Base-by-base conservation (phyloP, 1,284 basidiomycete species). In the Heterobasidion occidentale region DNA sequence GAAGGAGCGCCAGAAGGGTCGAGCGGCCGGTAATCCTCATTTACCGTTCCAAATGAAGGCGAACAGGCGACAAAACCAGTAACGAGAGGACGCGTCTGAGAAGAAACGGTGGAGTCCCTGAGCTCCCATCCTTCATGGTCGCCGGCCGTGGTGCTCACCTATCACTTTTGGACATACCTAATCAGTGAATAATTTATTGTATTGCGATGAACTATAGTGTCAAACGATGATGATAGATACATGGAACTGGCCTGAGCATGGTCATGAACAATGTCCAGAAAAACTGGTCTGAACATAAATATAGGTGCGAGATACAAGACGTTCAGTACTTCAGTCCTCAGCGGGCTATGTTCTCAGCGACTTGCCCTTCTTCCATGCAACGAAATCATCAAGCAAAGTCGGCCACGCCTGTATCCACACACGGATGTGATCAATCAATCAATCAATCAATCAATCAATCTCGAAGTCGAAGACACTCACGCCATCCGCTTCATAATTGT, bases 311-410 rank as follows among this genome's bases (percentile, higher is more conserved):
- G 12, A 17, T 19, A 11, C 46, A 33, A 36, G 14, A 17, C 9
- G 34, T 51, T 35, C 17, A 38, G 12, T 19, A 15, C 27, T 51
- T 35, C 17, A 38, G 12, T 19, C 34, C 27, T 36, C 50, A 45
- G 56, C 27, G 46, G 20, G 20, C 45, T 11, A 17, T 5, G 42
- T 45, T 19, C 36, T n/a, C 15, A n/a, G 34, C n/a, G 33, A 47
- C 53, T 62, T 66, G 34, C 53, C 58, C 52, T 68, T 82, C 71
- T 84, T 87, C 84, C 83, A 88, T 9, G 65, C 68, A 6, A 83
- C 84, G 63, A 88, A 90, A 58, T 89, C 86, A 63, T 90, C 88
- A 19, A 90, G 66, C 62, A 90, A 70, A 9, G 85, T 86, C 1
- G 88, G 88, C 88, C 88, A 90, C 8, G 88, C 88, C 86, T 90